Evolutionary conservation across 202 grass and related monocot species (phyloP).

Genomic region (Zizania palustris): DNA sequence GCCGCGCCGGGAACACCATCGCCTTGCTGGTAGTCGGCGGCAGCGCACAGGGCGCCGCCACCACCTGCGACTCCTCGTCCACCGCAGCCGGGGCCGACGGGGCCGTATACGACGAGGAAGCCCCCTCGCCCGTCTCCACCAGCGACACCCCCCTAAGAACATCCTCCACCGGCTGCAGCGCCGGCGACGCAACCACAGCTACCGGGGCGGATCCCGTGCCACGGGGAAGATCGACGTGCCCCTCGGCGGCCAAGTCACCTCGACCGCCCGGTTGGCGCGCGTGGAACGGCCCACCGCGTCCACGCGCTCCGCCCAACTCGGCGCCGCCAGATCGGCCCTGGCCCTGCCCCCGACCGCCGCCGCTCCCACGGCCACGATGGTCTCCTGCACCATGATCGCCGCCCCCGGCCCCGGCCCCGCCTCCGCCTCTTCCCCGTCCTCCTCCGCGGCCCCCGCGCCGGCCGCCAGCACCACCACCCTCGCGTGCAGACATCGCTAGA

Average conservation of each 20-base stretch:
- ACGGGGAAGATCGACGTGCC: not conserved
- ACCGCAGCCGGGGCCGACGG: not conserved
- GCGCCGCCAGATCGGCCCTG: not conserved
- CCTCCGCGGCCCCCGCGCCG: not conserved
- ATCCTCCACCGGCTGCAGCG: not conserved
- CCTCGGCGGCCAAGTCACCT: not conserved
- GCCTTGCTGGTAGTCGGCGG: not conserved
- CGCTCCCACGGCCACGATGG: not conserved
- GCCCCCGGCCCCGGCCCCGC: no score
- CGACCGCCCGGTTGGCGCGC: not conserved
- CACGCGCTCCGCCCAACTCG: not conserved
- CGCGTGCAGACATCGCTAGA: not conserved
- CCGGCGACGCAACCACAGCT: not conserved
- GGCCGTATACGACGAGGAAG: not conserved
- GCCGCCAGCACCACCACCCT: not conserved
- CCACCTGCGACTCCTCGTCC: not conserved
- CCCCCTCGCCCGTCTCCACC: not conserved
- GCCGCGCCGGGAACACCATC: not conserved
- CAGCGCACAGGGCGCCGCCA: not conserved
- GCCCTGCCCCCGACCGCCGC: not conserved
- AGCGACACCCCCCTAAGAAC: conserved; percentile 3
- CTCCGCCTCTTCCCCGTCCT: not conserved
- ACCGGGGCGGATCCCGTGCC: not conserved
- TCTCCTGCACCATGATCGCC: not conserved
- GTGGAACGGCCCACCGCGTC: not conserved